phyloP scores from a whole-genome alignment of 768 basidiomycete genomes.

The Trametes sanguinea region DNA sequence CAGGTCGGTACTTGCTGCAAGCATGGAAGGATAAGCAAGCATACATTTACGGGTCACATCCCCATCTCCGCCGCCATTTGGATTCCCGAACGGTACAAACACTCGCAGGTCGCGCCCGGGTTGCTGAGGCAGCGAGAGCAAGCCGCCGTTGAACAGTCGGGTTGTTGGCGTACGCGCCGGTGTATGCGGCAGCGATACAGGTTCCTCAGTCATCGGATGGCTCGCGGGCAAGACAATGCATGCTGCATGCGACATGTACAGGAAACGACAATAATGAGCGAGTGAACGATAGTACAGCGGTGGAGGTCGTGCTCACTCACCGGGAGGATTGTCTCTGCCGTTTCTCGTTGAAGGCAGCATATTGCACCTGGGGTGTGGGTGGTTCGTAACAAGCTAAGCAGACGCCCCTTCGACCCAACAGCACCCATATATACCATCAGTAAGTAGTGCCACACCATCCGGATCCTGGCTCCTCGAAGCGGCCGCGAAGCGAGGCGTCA shows the following conservation, averaged over 20 bases:
- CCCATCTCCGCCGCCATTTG: background rate
- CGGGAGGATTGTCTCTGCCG: too few relatives aligned
- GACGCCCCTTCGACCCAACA: too few relatives aligned
- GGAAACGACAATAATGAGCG: too few relatives aligned
- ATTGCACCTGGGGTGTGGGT: too few relatives aligned
- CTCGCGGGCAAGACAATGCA: background rate
- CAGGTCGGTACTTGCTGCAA: background rate
- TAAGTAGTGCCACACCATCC: too few relatives aligned
- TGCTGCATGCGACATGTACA: background rate
- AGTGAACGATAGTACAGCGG: too few relatives aligned
- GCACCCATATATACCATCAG: too few relatives aligned
- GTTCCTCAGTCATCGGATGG: slow-evolving; percentile 10
- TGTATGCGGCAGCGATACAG: slow-evolving; percentile 1
- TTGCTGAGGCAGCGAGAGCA: slow-evolving; percentile 1
- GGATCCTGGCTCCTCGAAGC: too few relatives aligned
- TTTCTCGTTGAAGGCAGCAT: too few relatives aligned
- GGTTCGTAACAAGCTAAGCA: too few relatives aligned
- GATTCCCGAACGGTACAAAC: background rate
- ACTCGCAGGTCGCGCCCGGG: background rate
- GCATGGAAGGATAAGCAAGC: too few relatives aligned
- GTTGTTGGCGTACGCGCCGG: background rate
- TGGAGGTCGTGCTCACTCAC: too few relatives aligned
- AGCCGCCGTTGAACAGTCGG: background rate
- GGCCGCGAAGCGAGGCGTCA: background rate
- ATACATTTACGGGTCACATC: background rate